A percentile compares a stretch with the other conserved stretches of the same genome.
These are phyloP conservation scores for Paracoccidioides brasiliensis DNA, from an alignment of 2,329 filamentous ascomycete genomes.

Conservation along the genomic window DNA sequence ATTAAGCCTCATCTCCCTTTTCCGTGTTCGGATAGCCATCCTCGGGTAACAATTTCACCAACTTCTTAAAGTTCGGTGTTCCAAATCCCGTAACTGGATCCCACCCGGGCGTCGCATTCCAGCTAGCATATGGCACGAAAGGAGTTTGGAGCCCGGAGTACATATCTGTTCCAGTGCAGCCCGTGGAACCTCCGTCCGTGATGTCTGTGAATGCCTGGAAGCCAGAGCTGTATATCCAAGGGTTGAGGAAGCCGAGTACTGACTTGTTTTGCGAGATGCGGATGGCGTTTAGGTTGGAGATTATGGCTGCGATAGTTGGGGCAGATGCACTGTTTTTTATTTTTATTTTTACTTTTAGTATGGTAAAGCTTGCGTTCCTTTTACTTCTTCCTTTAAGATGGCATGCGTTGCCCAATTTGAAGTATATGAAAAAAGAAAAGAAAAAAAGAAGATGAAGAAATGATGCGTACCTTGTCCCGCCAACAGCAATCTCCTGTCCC, in stretches of 20 bases:
- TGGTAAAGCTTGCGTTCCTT: neutral
- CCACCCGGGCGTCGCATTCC: conserved; percentile 40
- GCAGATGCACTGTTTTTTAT: conserved; percentile 39
- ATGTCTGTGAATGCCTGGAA: conserved; percentile 35
- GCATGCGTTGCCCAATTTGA: neutral
- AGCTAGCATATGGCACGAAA: conserved; percentile 33
- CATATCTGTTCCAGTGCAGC: conserved; percentile 25
- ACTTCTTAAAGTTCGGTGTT: conserved; percentile 18
- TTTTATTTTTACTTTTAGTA: neutral
- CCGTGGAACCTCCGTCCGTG: conserved; percentile 33
- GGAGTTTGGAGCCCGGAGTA: conserved; percentile 17
- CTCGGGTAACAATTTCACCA: conserved; percentile 7
- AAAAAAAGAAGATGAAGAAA: neutral
- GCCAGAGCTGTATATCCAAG: conserved; percentile 43
- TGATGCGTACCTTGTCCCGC: conserved; percentile 29
- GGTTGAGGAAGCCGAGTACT: conserved; percentile 48
- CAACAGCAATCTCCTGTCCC: conserved; percentile 25
- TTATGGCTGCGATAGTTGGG: conserved; percentile 49
- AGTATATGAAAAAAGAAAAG: no score
- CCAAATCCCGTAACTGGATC: conserved; percentile 37
- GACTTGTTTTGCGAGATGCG: conserved; percentile 42
- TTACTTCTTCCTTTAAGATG: neutral
- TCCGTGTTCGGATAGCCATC: neutral
- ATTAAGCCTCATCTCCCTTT: neutral
- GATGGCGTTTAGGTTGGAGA: conserved; percentile 52